These are phyloP conservation scores for Fragilariopsis cylindrus DNA, from an alignment of 108 stramenopile genomes.

Conservation along the genomic window DNA sequence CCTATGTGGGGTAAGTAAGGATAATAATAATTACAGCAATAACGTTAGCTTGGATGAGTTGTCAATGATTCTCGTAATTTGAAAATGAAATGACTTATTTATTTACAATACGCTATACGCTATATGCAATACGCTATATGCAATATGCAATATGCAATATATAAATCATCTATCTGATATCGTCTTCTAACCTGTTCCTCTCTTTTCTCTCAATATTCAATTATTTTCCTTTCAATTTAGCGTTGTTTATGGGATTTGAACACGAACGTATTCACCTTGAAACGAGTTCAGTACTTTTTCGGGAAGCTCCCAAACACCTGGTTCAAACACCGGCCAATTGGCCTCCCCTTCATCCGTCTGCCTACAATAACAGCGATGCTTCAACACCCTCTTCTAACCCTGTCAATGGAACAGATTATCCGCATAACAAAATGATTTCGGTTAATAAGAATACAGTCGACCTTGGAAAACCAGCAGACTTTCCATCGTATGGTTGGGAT, in stretches of 20 bases:
- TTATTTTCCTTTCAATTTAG: too few species aligned
- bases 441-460: conserved; percentile 50
- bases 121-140: too few species aligned
- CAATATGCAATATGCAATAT: too few species aligned
- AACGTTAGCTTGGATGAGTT: too few species aligned
- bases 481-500: conserved; percentile 95
- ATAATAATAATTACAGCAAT: too few species aligned
- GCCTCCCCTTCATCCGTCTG: conserved; percentile 79
- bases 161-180: conserved; percentile 54
- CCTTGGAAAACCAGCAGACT: conserved; percentile 87
- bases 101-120: too few species aligned
- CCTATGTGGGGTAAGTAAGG: conserved; percentile 79
- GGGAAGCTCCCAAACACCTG: conserved; percentile 82
- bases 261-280: conserved; percentile 97
- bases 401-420: conserved; percentile 61
- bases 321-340: conserved; percentile 81
- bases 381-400: conserved; percentile 45
- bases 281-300: conserved; percentile 92
- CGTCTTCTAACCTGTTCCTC: background rate
- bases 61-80: too few species aligned
- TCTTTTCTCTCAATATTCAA: background rate
- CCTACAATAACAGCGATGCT: conserved; percentile 17
- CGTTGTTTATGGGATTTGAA: conserved; percentile 72
- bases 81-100: too few species aligned
- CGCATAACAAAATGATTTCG: conserved; percentile 65